Evolutionary conservation across 2,329 filamentous ascomycete genomes (phyloP).

Genomic region (Xenoacremonium recifei): DNA sequence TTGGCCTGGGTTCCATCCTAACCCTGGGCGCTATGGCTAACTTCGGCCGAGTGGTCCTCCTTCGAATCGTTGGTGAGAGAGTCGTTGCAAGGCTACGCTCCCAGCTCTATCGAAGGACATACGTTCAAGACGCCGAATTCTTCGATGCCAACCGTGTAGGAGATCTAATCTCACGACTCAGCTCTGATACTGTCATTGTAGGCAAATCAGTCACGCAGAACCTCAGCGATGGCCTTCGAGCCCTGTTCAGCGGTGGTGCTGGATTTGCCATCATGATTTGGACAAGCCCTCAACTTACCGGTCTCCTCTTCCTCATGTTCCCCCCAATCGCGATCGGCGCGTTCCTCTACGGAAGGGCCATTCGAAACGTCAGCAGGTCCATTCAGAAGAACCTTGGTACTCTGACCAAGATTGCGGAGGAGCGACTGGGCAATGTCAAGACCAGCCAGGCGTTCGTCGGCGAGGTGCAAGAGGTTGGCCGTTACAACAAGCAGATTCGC

Average conservation of each 20-base stretch:
- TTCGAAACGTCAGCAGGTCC: slow-evolving; percentile 84
- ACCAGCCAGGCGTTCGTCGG: slow-evolving; percentile 96
- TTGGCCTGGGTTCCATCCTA: slow-evolving; percentile 72
- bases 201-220: slow-evolving; percentile 99
- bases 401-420: slow-evolving; percentile 95
- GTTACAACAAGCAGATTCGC: slow-evolving; percentile 90
- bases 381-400: slow-evolving; percentile 94
- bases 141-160: slow-evolving; percentile 97
- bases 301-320: slow-evolving; percentile 81
- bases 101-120: slow-evolving; percentile 86
- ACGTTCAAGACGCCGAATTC: slow-evolving; percentile 97
- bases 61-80: slow-evolving; percentile 91
- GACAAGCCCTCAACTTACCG: slow-evolving; percentile 86
- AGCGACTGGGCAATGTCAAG: slow-evolving; percentile 93
- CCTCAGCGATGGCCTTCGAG: slow-evolving; percentile 89
- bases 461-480: slow-evolving; percentile 82
- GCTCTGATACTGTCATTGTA: slow-evolving; percentile 95
- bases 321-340: slow-evolving; percentile 88
- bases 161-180: slow-evolving; percentile 91
- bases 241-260: slow-evolving; percentile 84
- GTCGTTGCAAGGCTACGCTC: slow-evolving; percentile 89
- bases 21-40: slow-evolving; percentile 85
- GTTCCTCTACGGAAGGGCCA: slow-evolving; percentile 86
- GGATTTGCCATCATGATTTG: slow-evolving; percentile 95
- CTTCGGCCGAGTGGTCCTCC: slow-evolving; percentile 88